A percentile compares a stretch with the other conserved stretches of the same genome.
phyloP scores from a whole-genome alignment of 768 basidiomycete genomes.

The Bullera alba region DNA sequence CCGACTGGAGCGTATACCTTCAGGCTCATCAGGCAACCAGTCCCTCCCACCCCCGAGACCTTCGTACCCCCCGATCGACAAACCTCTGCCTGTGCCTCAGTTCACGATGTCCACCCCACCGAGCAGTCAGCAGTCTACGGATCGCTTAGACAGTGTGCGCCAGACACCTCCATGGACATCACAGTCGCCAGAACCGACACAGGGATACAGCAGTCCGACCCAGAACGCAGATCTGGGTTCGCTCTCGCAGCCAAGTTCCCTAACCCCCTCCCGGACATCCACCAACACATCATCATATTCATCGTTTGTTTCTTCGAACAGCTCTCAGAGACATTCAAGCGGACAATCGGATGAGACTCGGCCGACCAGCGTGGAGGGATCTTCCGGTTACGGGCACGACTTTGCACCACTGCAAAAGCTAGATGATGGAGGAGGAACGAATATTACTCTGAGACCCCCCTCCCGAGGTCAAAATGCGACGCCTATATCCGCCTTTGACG shows the following conservation, averaged over 20 bases:
- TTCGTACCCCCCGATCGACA: no score
- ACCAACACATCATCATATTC: neutral
- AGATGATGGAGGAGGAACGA: slow-evolving; percentile 7
- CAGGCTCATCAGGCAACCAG: no score
- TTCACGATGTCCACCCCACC: neutral
- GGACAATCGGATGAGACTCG: neutral
- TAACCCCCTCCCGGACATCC: neutral
- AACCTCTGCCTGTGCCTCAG: neutral
- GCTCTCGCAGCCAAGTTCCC: neutral
- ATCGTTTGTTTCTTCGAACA: neutral
- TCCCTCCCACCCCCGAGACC: no score
- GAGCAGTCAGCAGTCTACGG: neutral
- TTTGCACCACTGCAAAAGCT: neutral
- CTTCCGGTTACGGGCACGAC: neutral
- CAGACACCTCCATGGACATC: no score
- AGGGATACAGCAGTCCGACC: no score
- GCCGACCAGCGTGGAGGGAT: neutral
- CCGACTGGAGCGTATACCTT: neutral
- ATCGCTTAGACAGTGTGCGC: no score
- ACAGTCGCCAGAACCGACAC: no score
- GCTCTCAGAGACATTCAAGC: neutral
- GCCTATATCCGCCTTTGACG: neutral
- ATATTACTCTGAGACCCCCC: slow-evolving; percentile 5
- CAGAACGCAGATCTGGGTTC: no score
- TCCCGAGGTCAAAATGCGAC: neutral